Base-by-base conservation (phyloP, 441 rosid species). In the Populus tomentosa region DNA sequence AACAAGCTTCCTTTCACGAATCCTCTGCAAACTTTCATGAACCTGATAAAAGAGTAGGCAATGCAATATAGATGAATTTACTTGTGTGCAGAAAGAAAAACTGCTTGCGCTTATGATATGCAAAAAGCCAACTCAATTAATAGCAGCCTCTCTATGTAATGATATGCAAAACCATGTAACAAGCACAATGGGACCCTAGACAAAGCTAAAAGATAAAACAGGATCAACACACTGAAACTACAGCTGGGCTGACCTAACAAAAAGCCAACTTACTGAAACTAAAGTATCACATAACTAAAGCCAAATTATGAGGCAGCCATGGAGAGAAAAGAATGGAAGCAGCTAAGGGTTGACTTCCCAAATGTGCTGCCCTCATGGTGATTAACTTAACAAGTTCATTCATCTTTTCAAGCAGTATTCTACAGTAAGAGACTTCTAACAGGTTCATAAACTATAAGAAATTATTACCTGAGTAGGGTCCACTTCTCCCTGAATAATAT, bases 401-500 rank as follows among this genome's bases (percentile, higher is more conserved):
- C 69, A 30, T 66, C 38, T 66, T 66, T 30, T 30, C 11, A 6
- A 69, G 23, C 72, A 69, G 16, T 23, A 3, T 40, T 36, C 72
- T 40, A 42, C 16, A 20, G 20, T n/a, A 35, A 3, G 8, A 13
- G 9, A 35, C 40, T n/a, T 69, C 21, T 62, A 70, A 50, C 23
- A 68, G 30, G 62, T 32, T 46, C n/a, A 59, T 35, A 20, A 71
- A 68, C 10, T 36, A 5, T 21, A n/a, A 33, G 32, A 26, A 13
- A 77, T 46, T 21, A 42, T 70, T 85, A 96, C 98, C 97, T 97
- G 98, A 75, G 99, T 97, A 67, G 99, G 98, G 80, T 97, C 99
- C 24, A 97, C 98, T 87, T 97, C 99, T 87, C 99, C 98, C 87
- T 97, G 99, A 84, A 97, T 96, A 69, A 96, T 94, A 82, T 96